phyloP scores from a whole-genome alignment of 768 basidiomycete species.

The Leccinum imitatum region DNA sequence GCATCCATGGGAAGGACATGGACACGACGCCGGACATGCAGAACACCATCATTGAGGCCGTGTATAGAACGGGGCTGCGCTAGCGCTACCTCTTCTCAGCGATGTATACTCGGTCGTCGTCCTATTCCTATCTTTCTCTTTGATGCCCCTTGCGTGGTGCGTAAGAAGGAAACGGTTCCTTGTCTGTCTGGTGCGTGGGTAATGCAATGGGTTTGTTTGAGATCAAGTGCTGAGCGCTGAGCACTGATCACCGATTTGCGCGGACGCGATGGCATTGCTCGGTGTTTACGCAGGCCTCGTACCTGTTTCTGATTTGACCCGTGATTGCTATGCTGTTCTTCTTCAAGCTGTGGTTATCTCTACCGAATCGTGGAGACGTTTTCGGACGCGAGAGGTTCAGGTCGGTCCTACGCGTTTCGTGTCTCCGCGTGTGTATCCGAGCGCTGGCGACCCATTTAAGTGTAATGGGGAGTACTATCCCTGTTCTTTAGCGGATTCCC shows the following conservation, averaged over 20 bases:
- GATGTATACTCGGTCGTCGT: slow-evolving; percentile 13
- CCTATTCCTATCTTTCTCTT: not conserved
- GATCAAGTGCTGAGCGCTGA: not conserved
- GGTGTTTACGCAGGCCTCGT: not conserved
- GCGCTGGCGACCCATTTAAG: not conserved
- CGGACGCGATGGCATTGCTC: not conserved
- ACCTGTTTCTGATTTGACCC: not conserved
- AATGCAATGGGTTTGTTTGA: not conserved
- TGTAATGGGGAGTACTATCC: not conserved
- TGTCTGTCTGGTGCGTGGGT: not conserved
- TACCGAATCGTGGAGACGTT: not conserved
- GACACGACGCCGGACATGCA: slow-evolving; percentile 40
- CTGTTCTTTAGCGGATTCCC: not conserved
- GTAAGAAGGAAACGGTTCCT: not conserved
- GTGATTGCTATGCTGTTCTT: not conserved
- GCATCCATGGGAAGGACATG: slow-evolving; percentile 68
- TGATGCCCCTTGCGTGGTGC: not conserved
- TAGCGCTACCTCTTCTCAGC: not conserved
- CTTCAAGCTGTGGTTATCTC: not conserved
- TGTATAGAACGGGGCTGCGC: slow-evolving; percentile 13
- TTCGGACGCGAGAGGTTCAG: not conserved
- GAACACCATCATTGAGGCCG: slow-evolving; percentile 42
- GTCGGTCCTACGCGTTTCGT: not conserved
- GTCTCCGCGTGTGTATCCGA: not conserved
- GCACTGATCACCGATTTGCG: not conserved